These are phyloP conservation scores for Suillus bovinus DNA, from an alignment of 768 basidiomycete genomes.

Conservation along the genomic window DNA sequence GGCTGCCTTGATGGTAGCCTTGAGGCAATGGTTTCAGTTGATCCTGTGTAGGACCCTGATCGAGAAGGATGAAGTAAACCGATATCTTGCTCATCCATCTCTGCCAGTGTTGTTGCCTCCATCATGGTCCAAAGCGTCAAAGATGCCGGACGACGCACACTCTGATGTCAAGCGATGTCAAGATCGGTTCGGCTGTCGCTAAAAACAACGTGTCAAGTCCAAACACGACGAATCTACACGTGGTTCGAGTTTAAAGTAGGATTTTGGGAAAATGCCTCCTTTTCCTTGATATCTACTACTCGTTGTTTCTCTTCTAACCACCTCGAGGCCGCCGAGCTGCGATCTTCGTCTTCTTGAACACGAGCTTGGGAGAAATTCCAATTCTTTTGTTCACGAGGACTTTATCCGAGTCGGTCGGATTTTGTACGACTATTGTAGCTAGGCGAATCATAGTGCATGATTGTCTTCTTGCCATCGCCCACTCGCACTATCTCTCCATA, in stretches of 20 bases:
- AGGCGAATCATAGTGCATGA: background rate
- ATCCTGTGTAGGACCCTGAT: constrained; percentile 24
- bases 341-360: constrained; percentile 7
- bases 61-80: constrained; percentile 25
- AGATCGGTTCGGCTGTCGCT: background rate
- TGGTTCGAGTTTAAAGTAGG: constrained; percentile 1
- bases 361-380: constrained; percentile 9
- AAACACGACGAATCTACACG: constrained; percentile 1
- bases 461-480: background rate
- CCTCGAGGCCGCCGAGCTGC: background rate
- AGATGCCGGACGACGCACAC: background rate
- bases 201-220: background rate
- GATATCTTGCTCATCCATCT: constrained; percentile 32
- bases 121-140: background rate
- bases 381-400: constrained; percentile 6
- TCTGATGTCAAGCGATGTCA: constrained; percentile 1
- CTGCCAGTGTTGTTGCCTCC: constrained; percentile 16
- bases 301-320: background rate
- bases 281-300: background rate
- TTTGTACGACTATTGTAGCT: background rate
- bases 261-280: constrained; percentile 4
- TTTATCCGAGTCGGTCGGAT: constrained; percentile 5
- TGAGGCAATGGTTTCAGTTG: constrained; percentile 23
- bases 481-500: background rate
- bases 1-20: constrained; percentile 18